phyloP scores from a whole-genome alignment of 169 alveolate genomes.

The Cryptosporidium bovis region DNA sequence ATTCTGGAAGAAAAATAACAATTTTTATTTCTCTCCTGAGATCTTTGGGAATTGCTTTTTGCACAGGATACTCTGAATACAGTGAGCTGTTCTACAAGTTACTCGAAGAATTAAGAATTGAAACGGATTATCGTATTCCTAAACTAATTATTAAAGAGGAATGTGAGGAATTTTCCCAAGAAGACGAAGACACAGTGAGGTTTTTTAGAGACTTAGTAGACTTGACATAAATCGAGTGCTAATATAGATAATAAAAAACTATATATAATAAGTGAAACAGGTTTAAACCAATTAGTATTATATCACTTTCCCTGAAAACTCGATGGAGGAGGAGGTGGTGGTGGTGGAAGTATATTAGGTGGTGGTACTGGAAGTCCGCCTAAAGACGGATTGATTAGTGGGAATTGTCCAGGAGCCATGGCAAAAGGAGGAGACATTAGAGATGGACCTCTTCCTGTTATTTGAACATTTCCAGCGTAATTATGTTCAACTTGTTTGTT shows the following conservation, averaged over 20 bases:
- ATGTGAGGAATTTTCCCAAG: slow-evolving; percentile 57
- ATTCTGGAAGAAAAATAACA: slow-evolving; percentile 38
- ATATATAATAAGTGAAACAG: too few species aligned
- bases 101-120: slow-evolving; percentile 7
- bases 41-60: slow-evolving; percentile 54
- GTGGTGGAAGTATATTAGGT: slow-evolving; percentile 20
- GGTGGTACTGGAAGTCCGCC: slow-evolving; percentile 42
- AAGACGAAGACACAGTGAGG: slow-evolving; percentile 51
- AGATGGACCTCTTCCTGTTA: slow-evolving; percentile 53
- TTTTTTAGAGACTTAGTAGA: slow-evolving; percentile 51
- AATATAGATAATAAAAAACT: too few species aligned
- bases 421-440: slow-evolving; percentile 28
- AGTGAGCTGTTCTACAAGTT: neutral
- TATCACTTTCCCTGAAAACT: slow-evolving; percentile 15
- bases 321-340: slow-evolving; percentile 49
- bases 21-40: slow-evolving; percentile 31
- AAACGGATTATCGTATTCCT: slow-evolving; percentile 25
- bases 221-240: neutral
- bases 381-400: slow-evolving; percentile 24
- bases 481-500: slow-evolving; percentile 65
- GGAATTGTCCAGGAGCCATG: slow-evolving; percentile 30
- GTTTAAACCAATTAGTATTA: neutral
- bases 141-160: slow-evolving; percentile 19
- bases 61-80: slow-evolving; percentile 20
- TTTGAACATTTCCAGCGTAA: slow-evolving; percentile 45